Evolutionary conservation across 2,329 filamentous ascomycete species (phyloP), one percentile per base, ranked within the genome.

Genomic region (Nothophoma quercina): DNA sequence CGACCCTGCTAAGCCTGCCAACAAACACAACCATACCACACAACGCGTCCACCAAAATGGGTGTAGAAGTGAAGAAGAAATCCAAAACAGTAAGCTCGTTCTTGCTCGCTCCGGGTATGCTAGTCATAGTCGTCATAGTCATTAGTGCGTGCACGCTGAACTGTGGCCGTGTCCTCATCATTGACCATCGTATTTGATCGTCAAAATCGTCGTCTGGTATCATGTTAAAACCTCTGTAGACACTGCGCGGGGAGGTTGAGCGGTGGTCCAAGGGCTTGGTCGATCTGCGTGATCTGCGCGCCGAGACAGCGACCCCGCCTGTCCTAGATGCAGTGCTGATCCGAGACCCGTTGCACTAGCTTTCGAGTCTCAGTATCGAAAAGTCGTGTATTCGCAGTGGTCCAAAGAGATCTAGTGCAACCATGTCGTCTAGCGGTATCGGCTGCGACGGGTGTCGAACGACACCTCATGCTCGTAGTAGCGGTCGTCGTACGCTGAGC

Each of bases 381-480:
- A 55, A 29, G 5, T 28, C 13, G 25, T 39, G 15, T 25, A 25
- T 35, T 49, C 29, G 46, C 33, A 39, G 9, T n/a, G 47, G 40
- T 19, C 25, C 10, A 26, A 26, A 33, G 19, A 26, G 22, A 28
- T 47, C 36, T 47, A 38, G 36, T 26, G 42, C 43, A 23, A 33
- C 23, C 28, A 26, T n/a, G n/a, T n/a, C n/a, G 32, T 54, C 63
- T 69, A 75, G 58, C 70, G 64, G 50, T 75, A 76, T 29, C 75
- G 70, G 30, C 62, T 64, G 21, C 73, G 68, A 45, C 69, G 68
- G 42, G 71, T 70, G 58, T 91, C 88, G 63, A 86, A 88, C 40
- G 87, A 74, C 46, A 90, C 79, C 67, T 91, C 88, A 25, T 85
- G 83, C 76, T 91, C 88, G 55, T 85, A 83, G 60, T 88, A 79